phyloP scores from a whole-genome alignment of 495 filamentous ascomycete species.

The Xylaria flabelliformis region DNA sequence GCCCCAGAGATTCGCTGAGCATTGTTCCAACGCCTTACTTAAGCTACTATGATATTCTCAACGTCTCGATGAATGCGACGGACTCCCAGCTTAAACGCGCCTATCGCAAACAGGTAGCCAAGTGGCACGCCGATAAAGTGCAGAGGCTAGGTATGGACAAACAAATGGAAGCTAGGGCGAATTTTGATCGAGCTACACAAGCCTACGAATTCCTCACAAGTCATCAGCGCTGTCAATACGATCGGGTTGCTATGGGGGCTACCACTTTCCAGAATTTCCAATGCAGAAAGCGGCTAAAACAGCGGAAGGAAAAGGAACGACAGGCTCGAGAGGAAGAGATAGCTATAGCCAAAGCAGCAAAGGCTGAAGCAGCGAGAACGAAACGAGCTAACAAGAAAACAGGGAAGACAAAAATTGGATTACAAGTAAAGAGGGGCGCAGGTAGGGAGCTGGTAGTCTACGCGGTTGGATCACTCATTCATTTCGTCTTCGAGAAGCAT shows the following conservation, averaged over 20 bases:
- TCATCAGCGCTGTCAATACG: not conserved
- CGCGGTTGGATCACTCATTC: not conserved
- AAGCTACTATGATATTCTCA: not conserved
- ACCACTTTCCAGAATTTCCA: not conserved
- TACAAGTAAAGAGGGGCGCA: not conserved
- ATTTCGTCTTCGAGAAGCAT: not conserved
- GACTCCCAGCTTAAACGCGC: not conserved
- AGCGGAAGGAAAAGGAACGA: not conserved
- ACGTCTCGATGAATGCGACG: not conserved
- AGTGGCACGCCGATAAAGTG: constrained; percentile 3
- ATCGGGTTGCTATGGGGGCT: not conserved
- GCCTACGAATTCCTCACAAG: not conserved
- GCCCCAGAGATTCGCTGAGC: not conserved
- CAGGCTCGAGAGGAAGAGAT: not conserved
- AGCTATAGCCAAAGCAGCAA: not conserved
- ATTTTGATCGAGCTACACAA: not conserved
- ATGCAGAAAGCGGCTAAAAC: too few relatives aligned
- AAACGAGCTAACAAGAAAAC: not conserved
- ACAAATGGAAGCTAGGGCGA: not conserved
- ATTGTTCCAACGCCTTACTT: not conserved
- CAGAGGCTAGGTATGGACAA: not conserved
- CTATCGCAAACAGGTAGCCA: not conserved
- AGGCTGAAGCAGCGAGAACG: not conserved
- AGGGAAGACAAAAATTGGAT: not conserved
- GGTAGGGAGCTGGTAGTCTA: not conserved